Base-by-base conservation (phyloP, 2,329 filamentous ascomycete species). In the Mollisia scopiformis region DNA sequence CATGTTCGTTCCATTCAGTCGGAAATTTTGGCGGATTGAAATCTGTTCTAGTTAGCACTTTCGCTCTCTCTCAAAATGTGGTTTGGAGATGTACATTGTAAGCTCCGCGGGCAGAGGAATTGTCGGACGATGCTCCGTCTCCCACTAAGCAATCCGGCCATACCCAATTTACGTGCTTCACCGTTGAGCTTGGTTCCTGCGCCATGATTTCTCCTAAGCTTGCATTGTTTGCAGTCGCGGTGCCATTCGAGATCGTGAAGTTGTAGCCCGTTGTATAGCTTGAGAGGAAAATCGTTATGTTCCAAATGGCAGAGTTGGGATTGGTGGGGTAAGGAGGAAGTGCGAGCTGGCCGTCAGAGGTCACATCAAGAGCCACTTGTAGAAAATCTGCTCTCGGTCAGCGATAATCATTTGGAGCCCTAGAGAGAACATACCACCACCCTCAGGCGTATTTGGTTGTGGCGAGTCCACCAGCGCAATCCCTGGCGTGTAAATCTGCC, bases 141-240 rank as follows among this genome's bases (percentile, higher is more conserved):
- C 88, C 88, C 2, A 86, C 84, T 0, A 91, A 77, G 67, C 88
- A 91, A 60, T 83, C 82, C 0, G 89, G 88, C 88, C 88, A 91
- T 21, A 83, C 77, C 86, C 88, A 91, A 70, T 88, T 87, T 63
- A 91, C 81, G 71, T 91, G 88, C 72, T 91, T 91, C 46, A 91
- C 89, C 0, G 88, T 91, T 69, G 87, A 89, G 3, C 83, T 83
- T 0, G 81, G 75, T 69, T 91, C 88, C 63, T 88, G 84, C 28
- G 75, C 72, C 77, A 91, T 82, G 57, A 91, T 87, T 53, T 87
- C 79, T 1, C 85, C 84, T 6, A 88, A 73, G 46, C 82, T 87
- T 7, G 82, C 82, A 55, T 82, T 80, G 58, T 79, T 77, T 7
- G 74, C 73, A 3, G 79, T 76, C 5, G 79, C 80, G 2, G 85